Evolutionary conservation across 345 rosid genomes (phyloP).

Genomic region (Clarkia xantiana): DNA sequence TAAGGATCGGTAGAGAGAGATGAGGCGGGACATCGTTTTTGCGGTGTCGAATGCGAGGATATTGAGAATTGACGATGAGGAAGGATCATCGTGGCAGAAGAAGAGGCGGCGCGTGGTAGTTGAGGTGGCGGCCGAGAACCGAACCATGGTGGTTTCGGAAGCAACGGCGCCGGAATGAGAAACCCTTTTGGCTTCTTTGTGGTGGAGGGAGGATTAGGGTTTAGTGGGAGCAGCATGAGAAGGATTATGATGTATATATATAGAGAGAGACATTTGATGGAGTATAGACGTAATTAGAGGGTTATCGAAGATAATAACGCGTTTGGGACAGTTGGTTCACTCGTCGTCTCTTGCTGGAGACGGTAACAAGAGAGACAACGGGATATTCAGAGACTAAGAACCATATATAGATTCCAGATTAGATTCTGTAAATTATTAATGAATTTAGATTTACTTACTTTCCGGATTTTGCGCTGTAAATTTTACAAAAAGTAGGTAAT

Average conservation of each 20-base stretch:
- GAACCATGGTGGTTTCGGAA: constrained; percentile 6
- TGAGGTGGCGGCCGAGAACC: constrained; percentile 4
- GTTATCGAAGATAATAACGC: neutral
- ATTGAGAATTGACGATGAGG: constrained; percentile 11
- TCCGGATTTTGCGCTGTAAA: no score
- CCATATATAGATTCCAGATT: no score
- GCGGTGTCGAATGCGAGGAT: constrained; percentile 40
- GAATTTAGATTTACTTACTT: no score
- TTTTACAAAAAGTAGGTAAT: no score
- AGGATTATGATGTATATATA: neutral
- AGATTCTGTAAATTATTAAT: no score
- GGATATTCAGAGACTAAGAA: no score
- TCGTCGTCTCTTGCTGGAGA: neutral
- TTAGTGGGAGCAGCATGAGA: neutral
- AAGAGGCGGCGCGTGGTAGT: constrained; percentile 6
- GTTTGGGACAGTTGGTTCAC: neutral
- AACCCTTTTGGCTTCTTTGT: neutral
- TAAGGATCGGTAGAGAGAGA: constrained; percentile 22
- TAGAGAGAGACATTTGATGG: neutral
- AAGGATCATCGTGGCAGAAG: constrained; percentile 6
- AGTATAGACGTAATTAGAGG: constrained; percentile 1
- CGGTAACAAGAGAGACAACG: neutral
- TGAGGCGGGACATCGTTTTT: constrained; percentile 31
- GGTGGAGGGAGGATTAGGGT: constrained; percentile 1
- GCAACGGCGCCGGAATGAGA: constrained; percentile 9